Evolutionary conservation across 2,329 filamentous ascomycete genomes (phyloP).

Genomic region (Trichoderma sp.): DNA sequence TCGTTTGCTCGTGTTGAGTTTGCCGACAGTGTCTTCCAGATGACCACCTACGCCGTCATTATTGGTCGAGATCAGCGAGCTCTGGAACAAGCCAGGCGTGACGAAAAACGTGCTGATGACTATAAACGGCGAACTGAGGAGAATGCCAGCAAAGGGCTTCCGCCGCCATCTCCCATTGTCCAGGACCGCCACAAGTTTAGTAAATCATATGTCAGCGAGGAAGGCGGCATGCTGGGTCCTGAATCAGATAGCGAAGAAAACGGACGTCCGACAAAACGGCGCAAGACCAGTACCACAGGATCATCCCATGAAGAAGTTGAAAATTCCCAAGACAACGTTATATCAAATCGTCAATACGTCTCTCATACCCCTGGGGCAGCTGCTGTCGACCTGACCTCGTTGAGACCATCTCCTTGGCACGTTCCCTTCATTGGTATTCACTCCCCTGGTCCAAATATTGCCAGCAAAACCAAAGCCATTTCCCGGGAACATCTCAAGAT

Average conservation of each 20-base stretch:
- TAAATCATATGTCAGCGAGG: slow-evolving; percentile 68
- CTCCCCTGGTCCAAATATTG: slow-evolving; percentile 63
- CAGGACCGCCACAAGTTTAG: slow-evolving; percentile 58
- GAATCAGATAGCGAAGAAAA: slow-evolving; percentile 59
- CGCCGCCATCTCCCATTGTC: slow-evolving; percentile 52
- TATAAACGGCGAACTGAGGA: slow-evolving; percentile 50
- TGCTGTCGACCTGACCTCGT: slow-evolving; percentile 59
- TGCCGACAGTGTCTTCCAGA: slow-evolving; percentile 74
- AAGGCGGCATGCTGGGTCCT: slow-evolving; percentile 67
- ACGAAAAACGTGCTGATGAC: slow-evolving; percentile 51
- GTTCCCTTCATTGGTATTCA: slow-evolving; percentile 72
- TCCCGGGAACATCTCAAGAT: slow-evolving; percentile 75
- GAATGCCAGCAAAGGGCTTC: slow-evolving; percentile 51
- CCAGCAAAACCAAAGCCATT: slow-evolving; percentile 68
- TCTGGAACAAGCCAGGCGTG: slow-evolving; percentile 54
- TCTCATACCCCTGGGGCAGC: slow-evolving; percentile 61
- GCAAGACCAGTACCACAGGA: slow-evolving; percentile 48
- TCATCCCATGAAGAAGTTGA: slow-evolving; percentile 48
- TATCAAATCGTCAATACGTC: slow-evolving; percentile 61
- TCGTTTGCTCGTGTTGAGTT: slow-evolving; percentile 67
- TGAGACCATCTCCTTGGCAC: slow-evolving; percentile 62
- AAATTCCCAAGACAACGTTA: slow-evolving; percentile 49
- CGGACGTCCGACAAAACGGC: slow-evolving; percentile 49
- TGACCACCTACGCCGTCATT: slow-evolving; percentile 73
- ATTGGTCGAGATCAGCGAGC: slow-evolving; percentile 70